Percentiles rank a stretch among this genome's conserved stretches.
These are phyloP conservation scores for Talaromyces thailandensis DNA, from an alignment of 495 filamentous ascomycete species.

Conservation along the genomic window DNA sequence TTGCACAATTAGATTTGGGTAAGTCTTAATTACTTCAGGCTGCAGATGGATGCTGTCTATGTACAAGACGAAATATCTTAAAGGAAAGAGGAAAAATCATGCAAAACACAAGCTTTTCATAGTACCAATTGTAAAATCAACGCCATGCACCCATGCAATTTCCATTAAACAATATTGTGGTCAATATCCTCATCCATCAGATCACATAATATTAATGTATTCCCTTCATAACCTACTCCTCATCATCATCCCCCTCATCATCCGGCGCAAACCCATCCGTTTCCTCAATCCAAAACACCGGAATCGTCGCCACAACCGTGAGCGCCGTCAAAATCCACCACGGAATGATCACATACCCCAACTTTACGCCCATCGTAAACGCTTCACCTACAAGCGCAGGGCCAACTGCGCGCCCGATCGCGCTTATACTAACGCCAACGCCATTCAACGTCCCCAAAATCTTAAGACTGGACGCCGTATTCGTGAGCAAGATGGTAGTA, in stretches of 20 bases:
- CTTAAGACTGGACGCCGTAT: conserved; percentile 63
- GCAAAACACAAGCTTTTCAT: not conserved
- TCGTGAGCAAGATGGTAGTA: conserved; percentile 82
- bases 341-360: conserved; percentile 62
- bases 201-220: no score
- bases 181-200: not conserved
- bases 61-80: not conserved
- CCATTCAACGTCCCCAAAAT: conserved; percentile 87
- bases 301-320: conserved; percentile 51
- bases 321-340: conserved; percentile 67
- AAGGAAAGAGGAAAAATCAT: not conserved
- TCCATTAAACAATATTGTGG: not conserved
- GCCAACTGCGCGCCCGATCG: conserved; percentile 67
- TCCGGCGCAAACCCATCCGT: conserved; percentile 57
- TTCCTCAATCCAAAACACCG: conserved; percentile 64
- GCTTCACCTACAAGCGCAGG: conserved; percentile 57
- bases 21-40: no score
- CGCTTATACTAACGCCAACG: conserved; percentile 69
- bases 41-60: not conserved
- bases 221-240: not conserved
- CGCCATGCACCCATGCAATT: not conserved
- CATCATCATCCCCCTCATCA: conserved; percentile 26
- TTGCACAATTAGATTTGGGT: not conserved
- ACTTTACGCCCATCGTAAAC: conserved; percentile 62
- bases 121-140: not conserved